phyloP scores from a whole-genome alignment of 2,329 filamentous ascomycete species.

The Claviceps sorghi region DNA sequence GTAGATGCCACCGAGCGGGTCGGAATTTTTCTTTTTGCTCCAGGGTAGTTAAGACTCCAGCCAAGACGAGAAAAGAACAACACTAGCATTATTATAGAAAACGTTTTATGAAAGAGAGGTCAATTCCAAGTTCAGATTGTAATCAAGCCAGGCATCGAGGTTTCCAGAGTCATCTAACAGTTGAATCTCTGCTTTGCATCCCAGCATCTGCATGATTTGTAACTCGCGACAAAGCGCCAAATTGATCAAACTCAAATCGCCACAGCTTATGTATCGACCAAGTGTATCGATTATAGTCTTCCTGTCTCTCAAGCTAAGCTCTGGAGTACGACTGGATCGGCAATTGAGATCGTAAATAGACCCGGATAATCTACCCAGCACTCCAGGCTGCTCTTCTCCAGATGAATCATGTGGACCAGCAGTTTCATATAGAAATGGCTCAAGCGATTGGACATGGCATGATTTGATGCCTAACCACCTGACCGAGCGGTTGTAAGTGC shows the following conservation, averaged over 20 bases:
- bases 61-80: not conserved
- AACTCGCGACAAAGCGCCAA: slow-evolving; percentile 36
- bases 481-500: slow-evolving; percentile 34
- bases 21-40: not conserved
- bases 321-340: slow-evolving; percentile 14
- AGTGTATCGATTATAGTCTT: slow-evolving; percentile 41
- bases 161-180: slow-evolving; percentile 44
- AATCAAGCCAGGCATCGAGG: slow-evolving; percentile 35
- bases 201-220: slow-evolving; percentile 59
- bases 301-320: slow-evolving; percentile 42
- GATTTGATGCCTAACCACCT: slow-evolving; percentile 50
- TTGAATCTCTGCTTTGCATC: slow-evolving; percentile 66
- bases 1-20: slow-evolving; percentile 8
- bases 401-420: not conserved
- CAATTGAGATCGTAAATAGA: slow-evolving; percentile 15
- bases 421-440: not conserved
- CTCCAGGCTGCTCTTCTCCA: not conserved
- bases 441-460: slow-evolving; percentile 21
- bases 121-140: slow-evolving; percentile 16
- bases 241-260: not conserved
- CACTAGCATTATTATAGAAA: not conserved
- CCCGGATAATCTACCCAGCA: not conserved
- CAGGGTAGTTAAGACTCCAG: not conserved
- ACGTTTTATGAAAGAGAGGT: not conserved
- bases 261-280: slow-evolving; percentile 19